A percentile compares a stretch with the other conserved stretches of the same genome.
These are phyloP conservation scores for Cryomyces minteri DNA, from an alignment of 495 filamentous ascomycete genomes.

Conservation along the genomic window DNA sequence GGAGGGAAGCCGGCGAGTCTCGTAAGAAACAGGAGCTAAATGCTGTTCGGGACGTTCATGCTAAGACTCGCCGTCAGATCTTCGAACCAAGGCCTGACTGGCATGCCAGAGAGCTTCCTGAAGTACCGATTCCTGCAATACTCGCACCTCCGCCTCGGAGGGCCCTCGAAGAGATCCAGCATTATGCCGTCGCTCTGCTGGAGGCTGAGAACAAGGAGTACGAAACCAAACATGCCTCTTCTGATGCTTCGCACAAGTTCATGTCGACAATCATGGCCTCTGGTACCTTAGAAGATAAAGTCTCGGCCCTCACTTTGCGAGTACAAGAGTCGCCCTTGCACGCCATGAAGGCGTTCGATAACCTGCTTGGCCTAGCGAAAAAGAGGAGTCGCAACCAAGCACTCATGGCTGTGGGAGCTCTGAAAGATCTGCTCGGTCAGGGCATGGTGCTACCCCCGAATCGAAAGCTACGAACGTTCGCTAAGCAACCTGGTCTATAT, in stretches of 20 bases:
- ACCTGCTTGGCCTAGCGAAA: constrained; percentile 53
- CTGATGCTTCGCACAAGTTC: constrained; percentile 78
- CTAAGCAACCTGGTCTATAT: constrained; percentile 59
- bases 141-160: constrained; percentile 32
- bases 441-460: constrained; percentile 69
- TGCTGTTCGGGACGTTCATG: no score
- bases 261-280: constrained; percentile 92
- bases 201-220: constrained; percentile 55
- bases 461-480: constrained; percentile 61
- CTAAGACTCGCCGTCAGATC: constrained; percentile 24
- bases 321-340: constrained; percentile 93
- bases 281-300: constrained; percentile 89
- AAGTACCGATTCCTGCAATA: constrained; percentile 24
- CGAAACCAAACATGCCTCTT: constrained; percentile 26
- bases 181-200: constrained; percentile 54
- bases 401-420: constrained; percentile 70
- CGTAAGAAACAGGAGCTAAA: no score
- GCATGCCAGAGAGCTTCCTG: constrained; percentile 49
- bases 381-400: constrained; percentile 90
- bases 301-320: constrained; percentile 80
- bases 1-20: no score
- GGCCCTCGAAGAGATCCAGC: constrained; percentile 51
- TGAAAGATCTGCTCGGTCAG: constrained; percentile 85
- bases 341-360: constrained; percentile 74
- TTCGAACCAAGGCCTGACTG: constrained; percentile 71